Base-by-base conservation (phyloP, 208 protist genomes). In the Balamuthia mandrillaris region DNA sequence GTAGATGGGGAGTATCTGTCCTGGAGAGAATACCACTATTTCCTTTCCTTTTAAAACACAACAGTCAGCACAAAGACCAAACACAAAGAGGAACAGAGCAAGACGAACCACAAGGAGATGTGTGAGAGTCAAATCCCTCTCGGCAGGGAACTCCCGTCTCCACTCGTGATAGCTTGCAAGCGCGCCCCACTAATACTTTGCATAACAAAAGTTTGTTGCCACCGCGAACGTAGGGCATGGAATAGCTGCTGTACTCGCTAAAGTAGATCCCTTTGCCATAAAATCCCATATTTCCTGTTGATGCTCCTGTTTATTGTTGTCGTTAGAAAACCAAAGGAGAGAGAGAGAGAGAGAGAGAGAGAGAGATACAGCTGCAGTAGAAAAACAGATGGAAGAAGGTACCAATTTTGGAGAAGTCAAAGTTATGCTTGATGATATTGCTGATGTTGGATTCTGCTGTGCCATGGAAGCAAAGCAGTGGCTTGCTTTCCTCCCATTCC, bases 191-290 rank as follows among this genome's bases (percentile, higher is more conserved):
- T 1, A 78, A 47, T 21, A 78, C 68, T 47, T 78, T 78, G 68
- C 68, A 78, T 14, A 78, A 47, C 68, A 78, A 31, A 2, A 78
- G 31, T 47, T 51, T 37, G 68, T 41, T 78, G 3, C 68, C 68
- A 18, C 68, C 68, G 31, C 68, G 68, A 24, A 78, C 68, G 27
- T 78, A 78, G 27, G 68, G 68, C 3, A 78, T 78, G 68, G 45
- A 54, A 7, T 33, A 10, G 9, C n/a, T 5, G 31, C 16, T 54
- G 66, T 56, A 78, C 68, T 47, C 2, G 68, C 51, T n/a, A 54
- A 63, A 81, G 52, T 60, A 81, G 37, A 81, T 39, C 18, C 74
- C 74, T 47, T 78, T 78, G 68, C 68, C 68, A 39, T 78, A 78
- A 47, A 78, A 78, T 1, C 68, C 68, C 44, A 78, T 1, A 31